A percentile compares a stretch with the other conserved stretches of the same genome.
Conservation (phyloP, 2,329 filamentous ascomycete genomes). For the Penicillium sp. region DNA sequence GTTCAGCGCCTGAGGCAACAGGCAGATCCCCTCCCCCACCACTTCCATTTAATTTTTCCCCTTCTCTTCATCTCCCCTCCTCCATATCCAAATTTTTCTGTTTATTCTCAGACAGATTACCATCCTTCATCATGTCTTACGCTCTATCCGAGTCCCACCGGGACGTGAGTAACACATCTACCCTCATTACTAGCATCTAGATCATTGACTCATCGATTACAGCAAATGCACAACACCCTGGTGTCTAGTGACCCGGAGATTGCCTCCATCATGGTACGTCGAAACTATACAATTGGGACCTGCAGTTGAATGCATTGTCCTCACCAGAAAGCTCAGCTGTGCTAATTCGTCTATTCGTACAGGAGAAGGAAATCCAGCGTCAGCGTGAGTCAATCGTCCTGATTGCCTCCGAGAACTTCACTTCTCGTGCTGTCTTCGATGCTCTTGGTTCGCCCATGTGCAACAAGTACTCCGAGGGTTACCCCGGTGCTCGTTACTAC, state of each 20-base stretch:
- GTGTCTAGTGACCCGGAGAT: slow-evolving; percentile 91
- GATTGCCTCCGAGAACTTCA: slow-evolving; percentile 99
- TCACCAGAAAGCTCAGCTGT: not conserved
- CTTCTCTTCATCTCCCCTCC: slow-evolving; percentile 10
- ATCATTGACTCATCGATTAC: slow-evolving; percentile 37
- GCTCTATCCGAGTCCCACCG: slow-evolving; percentile 66
- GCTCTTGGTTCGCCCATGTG: slow-evolving; percentile 92
- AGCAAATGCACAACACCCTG: slow-evolving; percentile 96
- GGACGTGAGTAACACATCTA: slow-evolving; percentile 53
- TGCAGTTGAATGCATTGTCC: slow-evolving; percentile 1
- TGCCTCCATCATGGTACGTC: slow-evolving; percentile 87
- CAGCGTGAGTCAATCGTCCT: slow-evolving; percentile 98
- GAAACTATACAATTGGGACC: not conserved
- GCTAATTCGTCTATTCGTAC: slow-evolving; percentile 34
- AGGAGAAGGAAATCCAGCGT: slow-evolving; percentile 92
- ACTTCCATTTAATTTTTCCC: slow-evolving; percentile 22
- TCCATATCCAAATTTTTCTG: slow-evolving; percentile 7
- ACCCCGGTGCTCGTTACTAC: slow-evolving; percentile 97
- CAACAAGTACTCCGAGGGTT: slow-evolving; percentile 99
- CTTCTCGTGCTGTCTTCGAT: slow-evolving; percentile 96
- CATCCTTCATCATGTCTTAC: slow-evolving; percentile 51
- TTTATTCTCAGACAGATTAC: slow-evolving; percentile 13
- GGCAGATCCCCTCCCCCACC: slow-evolving; percentile 24
- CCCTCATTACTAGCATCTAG: slow-evolving; percentile 12
- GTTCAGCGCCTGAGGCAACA: slow-evolving; percentile 19